Percentiles rank a stretch among this genome's conserved stretches.
Conservation (phyloP, 257 asterid species). For the Gynochthodes officinalis region DNA sequence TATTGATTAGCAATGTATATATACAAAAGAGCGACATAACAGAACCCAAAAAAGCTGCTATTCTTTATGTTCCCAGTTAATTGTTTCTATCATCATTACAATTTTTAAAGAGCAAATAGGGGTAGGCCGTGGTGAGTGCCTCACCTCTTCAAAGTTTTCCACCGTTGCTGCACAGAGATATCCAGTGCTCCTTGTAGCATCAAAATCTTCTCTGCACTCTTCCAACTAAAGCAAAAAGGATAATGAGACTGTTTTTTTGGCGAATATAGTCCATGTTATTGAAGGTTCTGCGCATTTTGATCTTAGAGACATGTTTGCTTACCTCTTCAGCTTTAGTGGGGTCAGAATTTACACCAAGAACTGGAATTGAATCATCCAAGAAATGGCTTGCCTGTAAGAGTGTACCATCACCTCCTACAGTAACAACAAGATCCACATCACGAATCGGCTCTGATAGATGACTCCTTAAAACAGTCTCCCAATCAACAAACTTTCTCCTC, state of each 20-base stretch:
- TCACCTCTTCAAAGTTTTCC: slow-evolving; percentile 74
- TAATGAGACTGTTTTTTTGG: not conserved
- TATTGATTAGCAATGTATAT: not conserved
- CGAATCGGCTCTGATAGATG: slow-evolving; percentile 53
- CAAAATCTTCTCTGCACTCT: slow-evolving; percentile 68
- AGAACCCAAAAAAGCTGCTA: not conserved
- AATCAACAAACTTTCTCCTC: slow-evolving; percentile 54
- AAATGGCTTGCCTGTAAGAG: slow-evolving; percentile 84
- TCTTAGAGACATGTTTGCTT: slow-evolving; percentile 12
- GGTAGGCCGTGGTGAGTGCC: not conserved
- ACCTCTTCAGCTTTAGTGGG: slow-evolving; percentile 86
- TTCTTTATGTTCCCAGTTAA: not conserved
- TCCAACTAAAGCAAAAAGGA: slow-evolving; percentile 48
- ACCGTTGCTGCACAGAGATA: slow-evolving; percentile 86
- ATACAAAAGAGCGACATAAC: not conserved
- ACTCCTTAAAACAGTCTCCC: slow-evolving; percentile 56
- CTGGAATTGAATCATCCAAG: slow-evolving; percentile 69
- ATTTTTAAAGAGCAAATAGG: not conserved
- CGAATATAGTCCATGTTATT: not conserved
- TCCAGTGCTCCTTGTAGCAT: slow-evolving; percentile 95
- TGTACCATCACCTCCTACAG: slow-evolving; percentile 95
- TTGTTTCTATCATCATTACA: not conserved
- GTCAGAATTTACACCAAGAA: slow-evolving; percentile 91
- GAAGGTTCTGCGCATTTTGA: not conserved
- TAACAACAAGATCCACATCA: slow-evolving; percentile 75